A percentile compares a stretch with the other conserved stretches of the same genome.
These are phyloP conservation scores for Globisporangium camurandrum DNA, from an alignment of 352 stramenopile genomes.

Conservation along the genomic window DNA sequence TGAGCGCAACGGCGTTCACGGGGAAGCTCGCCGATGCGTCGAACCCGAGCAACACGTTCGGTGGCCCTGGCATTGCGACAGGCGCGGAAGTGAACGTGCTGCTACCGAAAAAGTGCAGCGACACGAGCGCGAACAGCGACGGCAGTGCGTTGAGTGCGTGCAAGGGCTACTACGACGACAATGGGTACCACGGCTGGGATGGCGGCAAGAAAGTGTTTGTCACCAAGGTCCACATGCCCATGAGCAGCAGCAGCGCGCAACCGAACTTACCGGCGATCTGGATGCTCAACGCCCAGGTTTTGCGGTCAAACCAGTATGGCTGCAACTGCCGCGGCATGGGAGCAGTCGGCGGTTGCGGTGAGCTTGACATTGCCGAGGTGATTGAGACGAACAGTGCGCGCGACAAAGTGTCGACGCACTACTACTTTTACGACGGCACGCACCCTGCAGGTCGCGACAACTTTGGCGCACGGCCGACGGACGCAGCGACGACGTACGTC, in stretches of 20 bases:
- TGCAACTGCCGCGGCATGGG: conserved; percentile 67
- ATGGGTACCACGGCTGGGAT: conserved; percentile 62
- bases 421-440: conserved; percentile 63
- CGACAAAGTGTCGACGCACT: conserved; percentile 61
- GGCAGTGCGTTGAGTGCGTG: no score
- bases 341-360: conserved; percentile 46
- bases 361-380: conserved; percentile 66
- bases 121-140: no score
- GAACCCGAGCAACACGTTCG: conserved; percentile 26
- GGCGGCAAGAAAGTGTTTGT: conserved; percentile 77
- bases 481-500: conserved; percentile 32
- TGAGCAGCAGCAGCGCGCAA: conserved; percentile 14
- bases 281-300: conserved; percentile 68
- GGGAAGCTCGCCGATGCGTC: conserved; percentile 44
- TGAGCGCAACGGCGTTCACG: conserved; percentile 29
- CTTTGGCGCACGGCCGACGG: conserved; percentile 23
- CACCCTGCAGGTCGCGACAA: conserved; percentile 35
- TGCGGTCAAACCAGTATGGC: conserved; percentile 59
- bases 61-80: conserved; percentile 45
- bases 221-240: conserved; percentile 59
- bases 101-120: conserved; percentile 39
- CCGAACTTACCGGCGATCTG: conserved; percentile 62
- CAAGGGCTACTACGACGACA: conserved; percentile 61
- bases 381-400: conserved; percentile 49
- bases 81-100: conserved; percentile 77